Base-by-base conservation (phyloP, 495 filamentous ascomycete species). In the Bombardia bombarda region DNA sequence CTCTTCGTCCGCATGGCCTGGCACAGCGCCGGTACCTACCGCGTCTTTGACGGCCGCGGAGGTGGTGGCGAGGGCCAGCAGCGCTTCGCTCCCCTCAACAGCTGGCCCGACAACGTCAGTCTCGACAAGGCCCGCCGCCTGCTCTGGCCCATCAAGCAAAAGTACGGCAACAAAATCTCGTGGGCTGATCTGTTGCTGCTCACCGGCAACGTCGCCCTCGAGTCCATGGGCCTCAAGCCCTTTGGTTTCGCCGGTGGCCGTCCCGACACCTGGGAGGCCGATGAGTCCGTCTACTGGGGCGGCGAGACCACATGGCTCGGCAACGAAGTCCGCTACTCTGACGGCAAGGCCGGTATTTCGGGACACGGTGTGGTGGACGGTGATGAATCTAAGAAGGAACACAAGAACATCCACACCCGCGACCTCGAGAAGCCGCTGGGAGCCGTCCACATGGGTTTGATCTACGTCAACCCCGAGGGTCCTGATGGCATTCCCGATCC, bases 121-220 rank as follows among this genome's bases (percentile, higher is more conserved):
- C 72, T 86, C 37, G 82, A 86, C 74, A 86, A 86, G 74, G 81
- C 80, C 26, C 82, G 82, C 40, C 81, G 82, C 47, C 74, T 86
- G 45, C 62, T 86, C 40, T 86, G 82, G 82, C 82, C 82, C 53
- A 77, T 86, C 66, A 86, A 86, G 69, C 80, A 85, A 53, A 86
- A 86, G 72, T 86, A 86, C 55, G 82, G 82, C 58, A 74, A 76
- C 73, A 84, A 83, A 71, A 81, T 86, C 58, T 86, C 82, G 4
- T 86, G 82, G 82, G 78, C 80, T 20, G 82, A 86, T 53, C 61
- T 86, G 49, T 45, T 82, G 26, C 69, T 86, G 22, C 68, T 86
- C 28, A 75, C 79, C 20, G 82, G 82, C 47, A 86, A 86, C 55
- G 82, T 85, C 6, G 80, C 82, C 18, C 73, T 85, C 51, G 82